Conservation (phyloP, 176 grass and related monocot genomes). For the Musa schizocarpa region DNA sequence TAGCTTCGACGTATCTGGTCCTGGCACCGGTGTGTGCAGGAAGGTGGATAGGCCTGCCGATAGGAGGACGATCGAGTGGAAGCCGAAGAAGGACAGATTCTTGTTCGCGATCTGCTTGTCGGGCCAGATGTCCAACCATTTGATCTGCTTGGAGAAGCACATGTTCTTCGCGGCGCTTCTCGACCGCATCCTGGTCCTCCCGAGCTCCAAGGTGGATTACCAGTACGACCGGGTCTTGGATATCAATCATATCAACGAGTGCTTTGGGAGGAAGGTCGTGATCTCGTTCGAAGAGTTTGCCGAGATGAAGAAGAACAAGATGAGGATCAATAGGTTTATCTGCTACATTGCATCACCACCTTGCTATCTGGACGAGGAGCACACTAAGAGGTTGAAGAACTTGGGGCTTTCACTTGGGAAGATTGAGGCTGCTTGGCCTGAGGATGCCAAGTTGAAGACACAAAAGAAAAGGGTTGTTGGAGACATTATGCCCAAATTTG, state of each 20-base stretch:
- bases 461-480: conserved; percentile 71
- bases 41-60: conserved; percentile 34
- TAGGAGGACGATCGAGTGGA: conserved; percentile 80
- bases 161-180: conserved; percentile 93
- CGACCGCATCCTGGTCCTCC: conserved; percentile 56
- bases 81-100: conserved; percentile 66
- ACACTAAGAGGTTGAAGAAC: conserved; percentile 68
- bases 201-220: conserved; percentile 76
- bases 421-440: conserved; percentile 74
- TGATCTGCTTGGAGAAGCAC: conserved; percentile 98
- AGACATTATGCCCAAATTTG: conserved; percentile 70
- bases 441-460: conserved; percentile 76
- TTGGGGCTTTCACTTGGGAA: conserved; percentile 61
- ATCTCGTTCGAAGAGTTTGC: conserved; percentile 69
- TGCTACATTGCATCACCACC: conserved; percentile 72
- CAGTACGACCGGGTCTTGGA: conserved; percentile 70
- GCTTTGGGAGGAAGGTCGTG: conserved; percentile 63
- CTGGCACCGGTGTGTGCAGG: conserved; percentile 34
- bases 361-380: conserved; percentile 87
- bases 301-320: conserved; percentile 57
- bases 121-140: conserved; percentile 95
- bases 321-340: conserved; percentile 83
- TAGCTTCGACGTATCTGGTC: conserved; percentile 39
- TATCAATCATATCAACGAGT: conserved; percentile 75
- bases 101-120: conserved; percentile 76